Conservation (phyloP, 306 rosid species). For the Cicer pinnatifidum region DNA sequence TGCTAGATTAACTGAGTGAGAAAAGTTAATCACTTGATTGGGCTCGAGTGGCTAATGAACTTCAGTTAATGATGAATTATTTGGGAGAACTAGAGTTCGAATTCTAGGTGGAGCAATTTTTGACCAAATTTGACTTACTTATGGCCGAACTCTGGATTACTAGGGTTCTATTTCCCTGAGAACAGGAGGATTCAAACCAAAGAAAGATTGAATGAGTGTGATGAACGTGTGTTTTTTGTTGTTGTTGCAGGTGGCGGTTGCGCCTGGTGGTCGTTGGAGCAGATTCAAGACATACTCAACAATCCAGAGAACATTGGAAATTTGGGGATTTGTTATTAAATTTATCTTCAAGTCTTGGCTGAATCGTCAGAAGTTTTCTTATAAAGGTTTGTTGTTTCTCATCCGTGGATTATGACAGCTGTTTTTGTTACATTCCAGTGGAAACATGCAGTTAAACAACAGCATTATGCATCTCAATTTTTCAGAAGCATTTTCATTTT, state of each 20-base stretch:
- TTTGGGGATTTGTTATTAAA: slow-evolving; percentile 95
- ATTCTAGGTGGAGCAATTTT: no score
- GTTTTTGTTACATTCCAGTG: neutral
- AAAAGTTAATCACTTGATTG: no score
- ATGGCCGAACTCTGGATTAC: no score
- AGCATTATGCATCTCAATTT: neutral
- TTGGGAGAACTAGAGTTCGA: no score
- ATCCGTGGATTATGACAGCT: slow-evolving; percentile 1
- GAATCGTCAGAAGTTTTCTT: slow-evolving; percentile 74
- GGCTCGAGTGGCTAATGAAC: no score
- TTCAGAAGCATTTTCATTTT: neutral
- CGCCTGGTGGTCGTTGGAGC: slow-evolving; percentile 98
- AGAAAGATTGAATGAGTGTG: no score
- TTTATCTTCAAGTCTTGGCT: slow-evolving; percentile 86
- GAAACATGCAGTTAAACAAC: slow-evolving; percentile 5
- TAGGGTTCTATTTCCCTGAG: no score
- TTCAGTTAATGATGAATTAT: no score
- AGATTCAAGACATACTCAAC: slow-evolving; percentile 96
- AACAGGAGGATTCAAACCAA: no score
- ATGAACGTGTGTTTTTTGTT: slow-evolving; percentile 39
- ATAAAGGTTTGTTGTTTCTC: slow-evolving; percentile 66
- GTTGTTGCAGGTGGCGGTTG: slow-evolving; percentile 72
- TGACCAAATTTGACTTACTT: no score
- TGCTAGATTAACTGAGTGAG: slow-evolving; percentile 25
- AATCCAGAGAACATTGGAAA: slow-evolving; percentile 93